Percentiles rank a stretch among this genome's conserved stretches.
These are phyloP conservation scores for Fonsecaea erecta DNA, from an alignment of 2,329 filamentous ascomycete species.

Conservation along the genomic window DNA sequence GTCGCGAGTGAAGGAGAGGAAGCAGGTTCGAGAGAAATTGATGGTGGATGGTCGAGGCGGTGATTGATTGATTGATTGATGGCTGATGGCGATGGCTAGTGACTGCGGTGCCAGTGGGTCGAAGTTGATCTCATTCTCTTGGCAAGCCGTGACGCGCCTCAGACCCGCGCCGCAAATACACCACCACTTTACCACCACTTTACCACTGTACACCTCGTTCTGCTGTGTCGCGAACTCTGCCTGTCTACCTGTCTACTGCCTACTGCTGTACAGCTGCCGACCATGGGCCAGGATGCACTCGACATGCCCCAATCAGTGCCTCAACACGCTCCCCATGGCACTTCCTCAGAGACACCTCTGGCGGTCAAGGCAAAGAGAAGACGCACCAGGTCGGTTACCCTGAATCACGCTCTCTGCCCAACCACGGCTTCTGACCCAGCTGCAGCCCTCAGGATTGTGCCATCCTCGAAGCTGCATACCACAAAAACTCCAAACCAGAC, in stretches of 20 bases:
- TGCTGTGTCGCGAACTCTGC: slow-evolving; percentile 9
- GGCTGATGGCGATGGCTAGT: not conserved
- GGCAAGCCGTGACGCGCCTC: slow-evolving; percentile 16
- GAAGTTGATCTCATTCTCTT: slow-evolving; percentile 11
- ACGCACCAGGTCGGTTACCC: slow-evolving; percentile 32
- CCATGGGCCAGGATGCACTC: slow-evolving; percentile 18
- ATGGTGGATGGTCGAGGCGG: not conserved
- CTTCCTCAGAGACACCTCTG: slow-evolving; percentile 8
- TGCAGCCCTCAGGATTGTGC: slow-evolving; percentile 83
- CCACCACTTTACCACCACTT: too few relatives aligned
- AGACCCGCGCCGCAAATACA: not conserved
- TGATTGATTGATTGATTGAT: too few relatives aligned
- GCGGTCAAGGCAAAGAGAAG: slow-evolving; percentile 31
- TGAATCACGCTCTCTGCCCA: not conserved
- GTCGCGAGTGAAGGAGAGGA: not conserved
- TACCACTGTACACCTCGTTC: slow-evolving; percentile 6
- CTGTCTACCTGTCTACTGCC: not conserved
- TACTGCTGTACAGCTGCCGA: not conserved
- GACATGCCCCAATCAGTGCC: slow-evolving; percentile 3
- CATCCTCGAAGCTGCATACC: slow-evolving; percentile 83
- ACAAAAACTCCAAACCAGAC: slow-evolving; percentile 85
- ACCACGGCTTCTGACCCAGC: slow-evolving; percentile 15
- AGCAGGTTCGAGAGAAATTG: not conserved
- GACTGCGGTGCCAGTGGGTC: not conserved
- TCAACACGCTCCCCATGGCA: slow-evolving; percentile 15